A percentile compares a stretch with the other conserved stretches of the same genome.
These are phyloP conservation scores for Platanthera guangdongensis DNA, from an alignment of 106 monocot species.

Conservation along the genomic window DNA sequence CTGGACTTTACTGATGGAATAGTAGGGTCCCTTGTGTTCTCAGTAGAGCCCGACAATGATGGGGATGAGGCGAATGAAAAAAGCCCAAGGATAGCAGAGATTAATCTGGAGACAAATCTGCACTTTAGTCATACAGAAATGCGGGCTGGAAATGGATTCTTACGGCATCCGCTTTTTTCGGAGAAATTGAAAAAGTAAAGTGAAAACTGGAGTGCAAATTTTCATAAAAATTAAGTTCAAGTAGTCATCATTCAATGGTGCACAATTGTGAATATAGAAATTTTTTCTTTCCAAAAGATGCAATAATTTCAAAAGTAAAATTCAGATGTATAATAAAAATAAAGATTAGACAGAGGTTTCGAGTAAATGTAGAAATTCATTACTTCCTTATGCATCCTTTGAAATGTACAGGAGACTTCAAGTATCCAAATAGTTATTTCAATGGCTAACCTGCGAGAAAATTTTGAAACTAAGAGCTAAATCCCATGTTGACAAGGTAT, in stretches of 20 bases:
- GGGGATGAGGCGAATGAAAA: not conserved
- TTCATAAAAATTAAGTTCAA: not conserved
- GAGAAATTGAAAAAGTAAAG: not conserved
- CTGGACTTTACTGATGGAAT: slow-evolving; percentile 25
- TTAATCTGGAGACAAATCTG: not conserved
- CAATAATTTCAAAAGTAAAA: too few species aligned
- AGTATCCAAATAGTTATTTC: too few species aligned
- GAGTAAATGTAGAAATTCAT: too few species aligned
- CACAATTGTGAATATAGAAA: not conserved
- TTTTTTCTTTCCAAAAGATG: not conserved
- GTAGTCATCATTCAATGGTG: not conserved
- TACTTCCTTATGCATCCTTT: too few species aligned
- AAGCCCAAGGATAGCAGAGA: not conserved
- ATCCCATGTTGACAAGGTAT: too few species aligned
- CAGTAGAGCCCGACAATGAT: slow-evolving; percentile 7
- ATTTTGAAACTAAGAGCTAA: too few species aligned
- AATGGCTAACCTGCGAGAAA: too few species aligned
- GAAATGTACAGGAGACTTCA: too few species aligned
- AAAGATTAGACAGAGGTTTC: too few species aligned
- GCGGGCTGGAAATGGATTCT: not conserved
- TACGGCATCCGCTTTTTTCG: not conserved
- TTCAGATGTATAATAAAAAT: too few species aligned
- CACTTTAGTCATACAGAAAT: not conserved
- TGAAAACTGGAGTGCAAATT: not conserved
- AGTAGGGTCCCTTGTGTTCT: slow-evolving; percentile 31